Conservation (phyloP, 495 filamentous ascomycete species). For the Tuber microsphaerosporum region DNA sequence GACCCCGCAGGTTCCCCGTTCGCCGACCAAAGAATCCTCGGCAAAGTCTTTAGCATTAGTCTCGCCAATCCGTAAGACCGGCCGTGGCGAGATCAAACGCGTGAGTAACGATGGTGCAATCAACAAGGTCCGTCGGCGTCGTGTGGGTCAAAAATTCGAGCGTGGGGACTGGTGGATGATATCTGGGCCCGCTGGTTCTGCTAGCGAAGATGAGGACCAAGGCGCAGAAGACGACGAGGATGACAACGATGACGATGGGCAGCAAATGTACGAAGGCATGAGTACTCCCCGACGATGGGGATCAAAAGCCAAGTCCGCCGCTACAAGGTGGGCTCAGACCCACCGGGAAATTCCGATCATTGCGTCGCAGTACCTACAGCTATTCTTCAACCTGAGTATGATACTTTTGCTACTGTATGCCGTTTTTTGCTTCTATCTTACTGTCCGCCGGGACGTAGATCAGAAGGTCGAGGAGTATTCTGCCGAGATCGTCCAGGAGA, state of each 20-base stretch:
- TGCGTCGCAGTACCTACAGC: conserved; percentile 74
- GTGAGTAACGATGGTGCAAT: conserved; percentile 51
- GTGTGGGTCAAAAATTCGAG: conserved; percentile 37
- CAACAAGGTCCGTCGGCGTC: conserved; percentile 52
- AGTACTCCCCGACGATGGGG: conserved; percentile 45
- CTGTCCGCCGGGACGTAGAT: conserved; percentile 69
- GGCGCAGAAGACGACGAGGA: conserved; percentile 40
- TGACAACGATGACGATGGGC: conserved; percentile 38
- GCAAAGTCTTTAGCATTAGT: conserved; percentile 5
- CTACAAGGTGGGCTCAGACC: conserved; percentile 52
- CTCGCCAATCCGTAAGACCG: conserved; percentile 41
- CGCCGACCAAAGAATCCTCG: conserved; percentile 32
- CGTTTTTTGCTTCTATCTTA: conserved; percentile 60
- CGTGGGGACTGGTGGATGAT: conserved; percentile 9
- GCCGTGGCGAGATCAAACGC: conserved; percentile 54
- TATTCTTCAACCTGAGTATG: conserved; percentile 69
- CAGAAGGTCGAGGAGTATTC: conserved; percentile 59
- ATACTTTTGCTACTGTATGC: conserved; percentile 60
- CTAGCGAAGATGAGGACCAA: conserved; percentile 45
- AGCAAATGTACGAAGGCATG: conserved; percentile 40
- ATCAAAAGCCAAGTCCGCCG: conserved; percentile 53
- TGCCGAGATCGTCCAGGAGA: conserved; percentile 61
- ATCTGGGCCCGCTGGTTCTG: neutral
- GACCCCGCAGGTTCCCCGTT: conserved; percentile 57
- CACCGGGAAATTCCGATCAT: conserved; percentile 82